phyloP scores from a whole-genome alignment of 495 filamentous ascomycete species.

The Xylaria longipes region DNA sequence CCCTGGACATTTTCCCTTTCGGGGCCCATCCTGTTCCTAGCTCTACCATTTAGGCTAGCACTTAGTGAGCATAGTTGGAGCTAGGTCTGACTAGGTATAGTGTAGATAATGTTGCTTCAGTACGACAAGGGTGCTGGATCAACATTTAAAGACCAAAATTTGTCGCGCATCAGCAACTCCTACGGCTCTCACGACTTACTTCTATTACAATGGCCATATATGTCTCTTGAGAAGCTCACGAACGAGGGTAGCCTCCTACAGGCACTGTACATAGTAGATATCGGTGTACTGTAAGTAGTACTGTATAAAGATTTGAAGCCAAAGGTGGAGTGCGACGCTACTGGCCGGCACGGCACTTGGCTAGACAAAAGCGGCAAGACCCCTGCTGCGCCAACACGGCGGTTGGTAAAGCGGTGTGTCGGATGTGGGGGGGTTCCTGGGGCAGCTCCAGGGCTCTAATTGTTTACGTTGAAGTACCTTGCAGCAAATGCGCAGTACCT shows the following conservation, averaged over 20 bases:
- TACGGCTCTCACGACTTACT: not conserved
- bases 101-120: not conserved
- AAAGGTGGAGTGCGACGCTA: not conserved
- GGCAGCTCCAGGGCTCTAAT: slow-evolving; percentile 13
- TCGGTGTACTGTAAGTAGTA: not conserved
- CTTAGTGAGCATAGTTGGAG: not conserved
- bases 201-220: not conserved
- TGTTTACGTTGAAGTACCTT: slow-evolving; percentile 16
- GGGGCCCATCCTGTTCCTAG: not conserved
- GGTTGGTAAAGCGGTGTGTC: slow-evolving; percentile 22
- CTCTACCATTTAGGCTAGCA: not conserved
- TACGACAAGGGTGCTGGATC: not conserved
- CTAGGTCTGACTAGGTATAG: not conserved
- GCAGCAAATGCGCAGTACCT: slow-evolving; percentile 2
- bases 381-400: slow-evolving; percentile 6
- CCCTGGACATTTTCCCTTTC: not conserved
- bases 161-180: not conserved
- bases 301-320: not conserved
- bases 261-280: no score
- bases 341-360: slow-evolving; percentile 8
- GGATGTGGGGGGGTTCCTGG: not conserved
- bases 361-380: slow-evolving; percentile 15
- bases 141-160: not conserved
- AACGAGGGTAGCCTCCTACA: not conserved
- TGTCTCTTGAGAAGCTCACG: not conserved